Percentiles rank a stretch among this genome's conserved stretches.
These are phyloP conservation scores for Argentina anserina DNA, from an alignment of 306 rosid genomes.

Conservation along the genomic window DNA sequence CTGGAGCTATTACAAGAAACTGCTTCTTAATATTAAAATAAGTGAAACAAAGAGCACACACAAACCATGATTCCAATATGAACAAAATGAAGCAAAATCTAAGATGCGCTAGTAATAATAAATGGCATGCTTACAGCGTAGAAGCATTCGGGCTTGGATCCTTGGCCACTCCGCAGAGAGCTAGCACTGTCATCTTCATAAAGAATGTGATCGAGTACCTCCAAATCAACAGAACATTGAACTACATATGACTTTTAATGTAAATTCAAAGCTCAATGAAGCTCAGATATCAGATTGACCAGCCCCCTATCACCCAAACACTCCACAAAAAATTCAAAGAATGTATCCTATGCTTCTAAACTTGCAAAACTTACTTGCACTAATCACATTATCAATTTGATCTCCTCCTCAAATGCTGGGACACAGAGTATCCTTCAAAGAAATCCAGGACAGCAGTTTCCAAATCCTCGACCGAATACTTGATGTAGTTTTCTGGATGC, in stretches of 20 bases:
- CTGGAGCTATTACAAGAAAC: conserved; percentile 45
- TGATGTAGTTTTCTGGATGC: conserved; percentile 96
- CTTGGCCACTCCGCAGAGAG: conserved; percentile 32
- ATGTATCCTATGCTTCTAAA: conserved; percentile 67
- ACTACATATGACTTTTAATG: conserved; percentile 21
- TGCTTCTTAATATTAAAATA: conserved; percentile 35
- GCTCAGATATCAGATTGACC: conserved; percentile 41
- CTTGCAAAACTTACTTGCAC: conserved; percentile 42
- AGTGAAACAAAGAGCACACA: conserved; percentile 42
- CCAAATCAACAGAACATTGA: conserved; percentile 29
- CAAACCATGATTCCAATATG: conserved; percentile 65
- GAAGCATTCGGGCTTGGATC: conserved; percentile 68
- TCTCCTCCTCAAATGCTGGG: conserved; percentile 89
- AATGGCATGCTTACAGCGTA: conserved; percentile 83
- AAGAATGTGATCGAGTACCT: conserved; percentile 26
- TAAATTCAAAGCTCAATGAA: conserved; percentile 38
- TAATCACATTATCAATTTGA: conserved; percentile 40
- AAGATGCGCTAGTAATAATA: conserved; percentile 49
- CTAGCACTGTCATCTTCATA: conserved; percentile 37
- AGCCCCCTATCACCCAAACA: conserved; percentile 44
- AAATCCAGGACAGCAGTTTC: conserved; percentile 79
- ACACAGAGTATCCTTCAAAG: conserved; percentile 71
- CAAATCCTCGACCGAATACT: conserved; percentile 86
- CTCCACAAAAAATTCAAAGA: conserved; percentile 83
- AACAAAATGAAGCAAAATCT: conserved; percentile 69